Evolutionary conservation across 352 stramenopile genomes (phyloP), one percentile per base, ranked within the genome.

Genomic region (Globisporangium mamillatum): DNA sequence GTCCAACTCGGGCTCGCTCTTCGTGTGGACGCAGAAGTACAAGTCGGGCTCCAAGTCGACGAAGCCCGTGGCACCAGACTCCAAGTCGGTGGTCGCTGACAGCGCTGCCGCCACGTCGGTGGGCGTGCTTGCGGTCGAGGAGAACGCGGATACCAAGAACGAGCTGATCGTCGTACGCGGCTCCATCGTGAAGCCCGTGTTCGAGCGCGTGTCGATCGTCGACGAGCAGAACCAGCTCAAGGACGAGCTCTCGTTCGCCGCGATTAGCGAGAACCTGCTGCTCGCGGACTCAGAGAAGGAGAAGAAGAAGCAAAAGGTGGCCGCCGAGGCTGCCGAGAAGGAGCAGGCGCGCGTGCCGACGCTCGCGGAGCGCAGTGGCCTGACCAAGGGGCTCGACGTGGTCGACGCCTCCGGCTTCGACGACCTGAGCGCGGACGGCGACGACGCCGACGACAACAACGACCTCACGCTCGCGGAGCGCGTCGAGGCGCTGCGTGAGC

Each of bases 1-100:
- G n/a, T 77, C 85, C 2, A 73, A 74, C 18, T 83, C 83, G 9
- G 88, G 88, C 20, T 76, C 81, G 25, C 75, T 93, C 55, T 92
- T 90, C 64, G 60, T 94, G 25, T 95, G 86, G 86, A 62, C 75
- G 55, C 81, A 91, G 67, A 86, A 87, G 74, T 89, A 92, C 73
- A 78, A 89, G 55, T 69, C 75, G 4, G 64, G 80, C 60, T 63
- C 68, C 9, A 75, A 86, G 66, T 82, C 84, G 4, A 82, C 81
- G 12, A 92, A 93, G 74, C 88, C 84, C 16, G 72, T 95, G 38
- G 72, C 79, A 0, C 82, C 86, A 0, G 80, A 78, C 58, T 60
- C 71, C 63, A 76, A 74, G 66, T 86, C 79, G 25, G 63, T 77
- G 14, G 69, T 77, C n/a, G 44, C 50, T 4, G 69, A 72, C 52